Conservation (phyloP, 169 alveolate genomes). For the Plasmodium gonderi region DNA sequence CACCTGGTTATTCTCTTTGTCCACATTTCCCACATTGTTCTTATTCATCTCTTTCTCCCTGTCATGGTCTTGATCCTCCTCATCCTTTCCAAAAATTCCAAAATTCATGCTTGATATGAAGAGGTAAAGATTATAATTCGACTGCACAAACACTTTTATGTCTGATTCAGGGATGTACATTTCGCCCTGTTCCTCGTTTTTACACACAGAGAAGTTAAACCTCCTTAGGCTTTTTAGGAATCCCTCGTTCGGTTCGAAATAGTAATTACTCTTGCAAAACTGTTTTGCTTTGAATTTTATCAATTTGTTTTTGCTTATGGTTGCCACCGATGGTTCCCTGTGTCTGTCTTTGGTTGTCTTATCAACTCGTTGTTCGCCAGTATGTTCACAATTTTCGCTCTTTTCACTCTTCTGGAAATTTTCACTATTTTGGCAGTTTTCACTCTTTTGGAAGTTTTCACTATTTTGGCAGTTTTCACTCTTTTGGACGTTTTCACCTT, state of each 20-base stretch:
- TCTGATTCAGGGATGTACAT: conserved; percentile 33
- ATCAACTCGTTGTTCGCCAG: no score
- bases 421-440: background rate
- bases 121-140: conserved; percentile 44
- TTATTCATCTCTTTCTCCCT: background rate
- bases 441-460: background rate
- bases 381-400: no score
- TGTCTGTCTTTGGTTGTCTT: no score
- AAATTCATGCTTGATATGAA: conserved; percentile 57
- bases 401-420: background rate
- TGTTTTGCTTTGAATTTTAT: conserved; percentile 21
- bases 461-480: background rate
- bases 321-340: background rate
- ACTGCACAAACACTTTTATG: conserved; percentile 41
- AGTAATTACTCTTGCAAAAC: conserved; percentile 32
- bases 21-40: background rate
- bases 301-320: conserved; percentile 16
- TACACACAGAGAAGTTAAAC: conserved; percentile 39
- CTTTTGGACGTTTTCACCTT: background rate
- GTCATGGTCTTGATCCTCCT: background rate
- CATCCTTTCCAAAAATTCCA: conserved; percentile 5
- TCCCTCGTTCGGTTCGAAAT: conserved; percentile 17
- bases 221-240: conserved; percentile 32
- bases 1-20: background rate
- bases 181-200: conserved; percentile 22